Evolutionary conservation across 2,329 filamentous ascomycete species (phyloP), one percentile per base, ranked within the genome.

Genomic region (Colletotrichum karsti): DNA sequence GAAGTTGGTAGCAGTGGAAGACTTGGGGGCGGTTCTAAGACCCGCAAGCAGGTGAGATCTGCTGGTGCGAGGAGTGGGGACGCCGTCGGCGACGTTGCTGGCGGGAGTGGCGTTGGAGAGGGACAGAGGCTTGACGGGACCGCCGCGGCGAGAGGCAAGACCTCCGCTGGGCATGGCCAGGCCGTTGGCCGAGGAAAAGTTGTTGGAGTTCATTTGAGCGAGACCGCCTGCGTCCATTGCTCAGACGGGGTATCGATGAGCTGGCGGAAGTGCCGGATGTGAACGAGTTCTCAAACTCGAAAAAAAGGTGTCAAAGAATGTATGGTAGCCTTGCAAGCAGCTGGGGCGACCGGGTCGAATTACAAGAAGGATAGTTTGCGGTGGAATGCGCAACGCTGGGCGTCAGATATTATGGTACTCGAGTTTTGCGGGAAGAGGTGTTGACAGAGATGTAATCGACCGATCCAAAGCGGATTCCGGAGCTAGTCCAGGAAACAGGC

Each of bases 201-300:
- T 88, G 86, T 91, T 93, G 87, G 94, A 95, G 85, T 94, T 93
- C 95, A 98, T 98, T 89, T 97, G 94, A 96, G 94, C 92, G 87
- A 97, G 93, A 96, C 94, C 94, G 89, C 95, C 95, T 90, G 95
- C 91, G 95, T 97, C 92, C 92, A 97, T 91, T 74, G 81, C 83
- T 87, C 84, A 83, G 77, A 74, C 53, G 50, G 62, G 18, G 33
- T 54, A 39, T 57, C 18, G 33, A 28, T 35, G 66, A 62, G 51
- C 24, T 61, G 59, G 28, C 63, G 58, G 37, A 54, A 22, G 44
- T 26, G 51, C 41, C 51, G 26, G 15, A 41, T 50, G 66, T 63
- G 46, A 53, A 42, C 37, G 53, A 67, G 55, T 63, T 35, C 24
- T 65, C 55, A 42, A 58, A 65, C 54, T 63, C 67, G 55, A 50